These are phyloP conservation scores for Leptographium radiaticola DNA, from an alignment of 2,329 filamentous ascomycete genomes.

Conservation along the genomic window DNA sequence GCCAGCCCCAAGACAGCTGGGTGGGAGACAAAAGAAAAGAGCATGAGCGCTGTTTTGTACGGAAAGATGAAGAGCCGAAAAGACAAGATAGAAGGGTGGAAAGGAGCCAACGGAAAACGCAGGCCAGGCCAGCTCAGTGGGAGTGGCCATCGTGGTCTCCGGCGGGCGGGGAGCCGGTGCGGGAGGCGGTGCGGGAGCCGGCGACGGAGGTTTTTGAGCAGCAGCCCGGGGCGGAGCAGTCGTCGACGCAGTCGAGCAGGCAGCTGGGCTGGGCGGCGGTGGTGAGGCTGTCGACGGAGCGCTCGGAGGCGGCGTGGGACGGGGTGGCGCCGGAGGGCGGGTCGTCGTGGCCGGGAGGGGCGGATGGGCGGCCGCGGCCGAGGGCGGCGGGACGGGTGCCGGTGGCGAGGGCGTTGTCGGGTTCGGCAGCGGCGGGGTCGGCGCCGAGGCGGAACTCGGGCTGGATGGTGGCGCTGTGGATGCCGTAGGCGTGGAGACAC, in stretches of 20 bases:
- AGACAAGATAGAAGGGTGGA: background rate
- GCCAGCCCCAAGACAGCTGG: background rate
- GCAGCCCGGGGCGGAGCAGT: slow-evolving; percentile 33
- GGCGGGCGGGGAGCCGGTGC: slow-evolving; percentile 15
- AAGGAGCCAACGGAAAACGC: background rate
- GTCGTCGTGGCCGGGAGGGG: background rate
- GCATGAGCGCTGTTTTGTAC: too few species aligned
- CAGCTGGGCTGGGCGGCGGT: slow-evolving; percentile 22
- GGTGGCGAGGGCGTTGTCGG: background rate
- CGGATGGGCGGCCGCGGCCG: background rate
- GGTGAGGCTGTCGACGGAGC: background rate
- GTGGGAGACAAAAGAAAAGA: background rate
- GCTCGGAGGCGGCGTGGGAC: background rate
- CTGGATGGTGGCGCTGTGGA: slow-evolving; percentile 95
- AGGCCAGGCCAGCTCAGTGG: slow-evolving; percentile 2
- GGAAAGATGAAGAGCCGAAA: background rate
- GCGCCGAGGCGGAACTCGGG: slow-evolving; percentile 63
- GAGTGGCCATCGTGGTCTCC: slow-evolving; percentile 14
- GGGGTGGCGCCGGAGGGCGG: background rate
- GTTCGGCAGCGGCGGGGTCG: background rate
- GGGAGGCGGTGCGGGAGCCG: slow-evolving; percentile 16
- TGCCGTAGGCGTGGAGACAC: slow-evolving; percentile 89
- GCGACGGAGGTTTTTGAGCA: slow-evolving; percentile 25
- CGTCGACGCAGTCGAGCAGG: slow-evolving; percentile 38
- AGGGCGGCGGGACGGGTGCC: background rate